Evolutionary conservation across 75 land plant genomes (phyloP).

Genomic region (Pinus albicaulis): DNA sequence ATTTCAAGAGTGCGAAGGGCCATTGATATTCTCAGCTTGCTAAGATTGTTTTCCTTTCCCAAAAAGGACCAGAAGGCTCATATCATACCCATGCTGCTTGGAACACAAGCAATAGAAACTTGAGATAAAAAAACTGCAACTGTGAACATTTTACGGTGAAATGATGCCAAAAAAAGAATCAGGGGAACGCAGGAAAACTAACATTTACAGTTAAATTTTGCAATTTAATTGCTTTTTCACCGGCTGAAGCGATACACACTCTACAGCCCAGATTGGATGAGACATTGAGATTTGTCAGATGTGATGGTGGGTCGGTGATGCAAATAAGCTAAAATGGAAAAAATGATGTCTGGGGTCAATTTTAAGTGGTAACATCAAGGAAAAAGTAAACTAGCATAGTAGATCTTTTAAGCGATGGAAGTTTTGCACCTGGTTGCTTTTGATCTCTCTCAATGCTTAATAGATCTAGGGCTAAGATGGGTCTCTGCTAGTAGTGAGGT

Average conservation of each 20-base stretch:
- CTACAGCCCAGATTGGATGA: too few relatives aligned
- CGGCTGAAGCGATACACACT: not conserved
- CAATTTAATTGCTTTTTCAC: constrained; percentile 4
- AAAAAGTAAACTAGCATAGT: too few relatives aligned
- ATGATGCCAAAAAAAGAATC: not conserved
- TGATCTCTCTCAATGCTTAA: too few relatives aligned
- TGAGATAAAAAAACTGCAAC: not conserved
- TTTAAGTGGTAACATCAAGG: too few relatives aligned
- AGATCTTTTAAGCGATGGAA: too few relatives aligned
- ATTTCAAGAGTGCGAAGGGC: not conserved
- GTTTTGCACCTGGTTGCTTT: too few relatives aligned
- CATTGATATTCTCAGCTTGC: not conserved
- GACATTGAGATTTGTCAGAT: too few relatives aligned
- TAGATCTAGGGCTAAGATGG: too few relatives aligned
- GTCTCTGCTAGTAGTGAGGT: too few relatives aligned
- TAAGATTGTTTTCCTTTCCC: not conserved
- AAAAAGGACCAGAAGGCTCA: not conserved
- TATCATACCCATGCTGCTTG: not conserved
- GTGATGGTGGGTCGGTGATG: too few relatives aligned
- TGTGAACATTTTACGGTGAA: not conserved
- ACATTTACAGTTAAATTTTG: not conserved
- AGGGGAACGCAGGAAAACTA: not conserved
- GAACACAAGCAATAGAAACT: not conserved
- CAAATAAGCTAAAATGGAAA: too few relatives aligned
- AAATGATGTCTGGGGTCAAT: too few relatives aligned